phyloP scores from a whole-genome alignment of 2,329 filamentous ascomycete species.

The Calonectria pseudoturangicola region DNA sequence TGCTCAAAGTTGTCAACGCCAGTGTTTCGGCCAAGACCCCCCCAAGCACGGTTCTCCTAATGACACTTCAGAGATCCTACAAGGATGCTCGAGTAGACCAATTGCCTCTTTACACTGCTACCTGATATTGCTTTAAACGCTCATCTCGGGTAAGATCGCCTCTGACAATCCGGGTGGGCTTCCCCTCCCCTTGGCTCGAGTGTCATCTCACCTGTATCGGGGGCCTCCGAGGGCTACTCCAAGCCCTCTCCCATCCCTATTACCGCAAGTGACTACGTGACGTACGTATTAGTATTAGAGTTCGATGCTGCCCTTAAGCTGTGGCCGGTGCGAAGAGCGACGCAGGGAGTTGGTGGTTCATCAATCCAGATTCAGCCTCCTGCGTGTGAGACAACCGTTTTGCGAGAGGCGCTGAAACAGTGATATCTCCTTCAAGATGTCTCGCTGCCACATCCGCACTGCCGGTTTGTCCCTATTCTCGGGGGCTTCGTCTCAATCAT shows the following conservation, averaged over 20 bases:
- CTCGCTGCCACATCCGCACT: slow-evolving; percentile 21
- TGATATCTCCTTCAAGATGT: slow-evolving; percentile 72
- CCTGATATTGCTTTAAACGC: slow-evolving; percentile 4
- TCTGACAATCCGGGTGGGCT: slow-evolving; percentile 16
- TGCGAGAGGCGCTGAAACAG: slow-evolving; percentile 68
- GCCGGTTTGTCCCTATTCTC: background rate
- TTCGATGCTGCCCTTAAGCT: slow-evolving; percentile 4
- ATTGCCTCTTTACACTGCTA: background rate
- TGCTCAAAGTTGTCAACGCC: slow-evolving; percentile 37
- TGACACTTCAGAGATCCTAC: slow-evolving; percentile 21
- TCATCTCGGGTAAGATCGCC: slow-evolving; percentile 27
- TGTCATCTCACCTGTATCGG: slow-evolving; percentile 23
- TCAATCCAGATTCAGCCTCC: slow-evolving; percentile 15
- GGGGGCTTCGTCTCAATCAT: slow-evolving; percentile 14
- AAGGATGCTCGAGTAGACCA: slow-evolving; percentile 30
- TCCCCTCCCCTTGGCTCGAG: slow-evolving; percentile 12
- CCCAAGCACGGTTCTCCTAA: slow-evolving; percentile 29
- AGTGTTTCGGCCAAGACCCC: slow-evolving; percentile 45
- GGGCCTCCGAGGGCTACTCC: slow-evolving; percentile 20
- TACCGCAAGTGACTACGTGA: too few species aligned
- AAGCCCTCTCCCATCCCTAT: background rate
- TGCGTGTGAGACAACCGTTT: slow-evolving; percentile 21
- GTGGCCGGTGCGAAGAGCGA: slow-evolving; percentile 22
- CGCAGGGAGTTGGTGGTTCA: background rate
- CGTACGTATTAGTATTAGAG: background rate